Conservation (phyloP, 163 green algal species). For the Scenedesmus sp. region DNA sequence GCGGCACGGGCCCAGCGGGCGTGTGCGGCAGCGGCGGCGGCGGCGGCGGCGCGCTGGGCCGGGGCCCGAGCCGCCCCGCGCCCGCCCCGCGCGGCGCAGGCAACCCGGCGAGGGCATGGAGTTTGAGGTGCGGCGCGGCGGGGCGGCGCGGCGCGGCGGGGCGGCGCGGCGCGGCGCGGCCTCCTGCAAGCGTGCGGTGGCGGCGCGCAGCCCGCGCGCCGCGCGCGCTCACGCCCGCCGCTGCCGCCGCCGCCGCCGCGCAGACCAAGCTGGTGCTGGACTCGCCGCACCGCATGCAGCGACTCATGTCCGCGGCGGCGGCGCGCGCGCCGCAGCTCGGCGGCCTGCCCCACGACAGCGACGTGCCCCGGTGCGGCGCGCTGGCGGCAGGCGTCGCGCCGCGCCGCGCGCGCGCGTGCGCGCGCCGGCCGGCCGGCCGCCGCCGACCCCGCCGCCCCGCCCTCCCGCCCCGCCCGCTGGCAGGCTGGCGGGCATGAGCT, state of each 20-base stretch:
- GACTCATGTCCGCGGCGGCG: slow-evolving; percentile 22
- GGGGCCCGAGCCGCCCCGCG: too few species aligned
- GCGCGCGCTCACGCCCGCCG: neutral
- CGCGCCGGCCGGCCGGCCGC: neutral
- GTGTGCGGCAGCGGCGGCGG: too few species aligned
- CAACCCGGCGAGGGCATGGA: slow-evolving; percentile 8
- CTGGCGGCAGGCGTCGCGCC: neutral
- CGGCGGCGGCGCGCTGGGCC: too few species aligned
- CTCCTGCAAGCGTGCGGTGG: neutral
- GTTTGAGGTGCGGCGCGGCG: slow-evolving; percentile 42
- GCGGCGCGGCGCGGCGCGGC: too few species aligned
- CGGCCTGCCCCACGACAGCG: neutral
- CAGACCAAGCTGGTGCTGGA: slow-evolving; percentile 43
- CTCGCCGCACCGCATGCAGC: slow-evolving; percentile 35
- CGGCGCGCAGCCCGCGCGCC: neutral
- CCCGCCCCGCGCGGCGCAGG: too few species aligned
- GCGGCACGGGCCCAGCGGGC: too few species aligned
- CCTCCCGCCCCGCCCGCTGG: neutral
- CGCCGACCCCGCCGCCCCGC: neutral
- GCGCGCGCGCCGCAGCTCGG: neutral
- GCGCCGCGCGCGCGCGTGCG: neutral
- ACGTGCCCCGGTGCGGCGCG: slow-evolving; percentile 1
- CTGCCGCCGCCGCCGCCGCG: neutral
- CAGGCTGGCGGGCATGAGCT: slow-evolving; percentile 5
- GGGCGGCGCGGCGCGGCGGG: too few species aligned